Evolutionary conservation across 768 basidiomycete genomes (phyloP).

Genomic region (Postia placenta): DNA sequence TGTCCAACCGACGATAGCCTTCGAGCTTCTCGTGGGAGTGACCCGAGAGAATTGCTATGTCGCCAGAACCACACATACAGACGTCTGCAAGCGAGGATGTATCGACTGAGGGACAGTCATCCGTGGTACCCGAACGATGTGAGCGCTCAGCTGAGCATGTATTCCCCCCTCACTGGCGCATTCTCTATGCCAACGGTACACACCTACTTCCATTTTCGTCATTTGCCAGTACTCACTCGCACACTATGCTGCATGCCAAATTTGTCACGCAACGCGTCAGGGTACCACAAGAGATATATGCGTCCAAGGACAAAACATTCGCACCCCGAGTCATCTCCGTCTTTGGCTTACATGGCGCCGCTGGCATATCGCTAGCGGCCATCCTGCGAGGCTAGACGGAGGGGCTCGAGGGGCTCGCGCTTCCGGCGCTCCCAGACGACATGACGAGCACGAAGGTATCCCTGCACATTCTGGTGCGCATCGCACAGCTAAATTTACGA

Average conservation of each 20-base stretch:
- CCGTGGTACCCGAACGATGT: background rate
- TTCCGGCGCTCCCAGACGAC: background rate
- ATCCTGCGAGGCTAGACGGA: background rate
- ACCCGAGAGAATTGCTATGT: no score
- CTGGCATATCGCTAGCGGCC: background rate
- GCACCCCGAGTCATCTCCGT: background rate
- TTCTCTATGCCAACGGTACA: no score
- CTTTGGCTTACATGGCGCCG: background rate
- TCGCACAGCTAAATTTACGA: no score
- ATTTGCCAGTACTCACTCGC: no score
- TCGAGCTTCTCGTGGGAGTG: no score
- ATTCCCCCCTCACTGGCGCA: background rate
- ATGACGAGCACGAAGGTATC: background rate
- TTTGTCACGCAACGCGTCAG: background rate
- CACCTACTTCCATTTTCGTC: no score
- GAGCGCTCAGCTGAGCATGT: background rate
- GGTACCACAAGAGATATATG: background rate
- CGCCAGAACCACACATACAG: no score
- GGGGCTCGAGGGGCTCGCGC: background rate
- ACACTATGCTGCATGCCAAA: no score
- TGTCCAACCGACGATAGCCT: no score
- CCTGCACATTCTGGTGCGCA: background rate
- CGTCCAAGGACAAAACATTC: background rate
- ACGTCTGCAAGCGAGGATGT: no score
- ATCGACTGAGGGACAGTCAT: background rate